Conservation (phyloP, 495 filamentous ascomycete species). For the Chaetomidium leptoderma region DNA sequence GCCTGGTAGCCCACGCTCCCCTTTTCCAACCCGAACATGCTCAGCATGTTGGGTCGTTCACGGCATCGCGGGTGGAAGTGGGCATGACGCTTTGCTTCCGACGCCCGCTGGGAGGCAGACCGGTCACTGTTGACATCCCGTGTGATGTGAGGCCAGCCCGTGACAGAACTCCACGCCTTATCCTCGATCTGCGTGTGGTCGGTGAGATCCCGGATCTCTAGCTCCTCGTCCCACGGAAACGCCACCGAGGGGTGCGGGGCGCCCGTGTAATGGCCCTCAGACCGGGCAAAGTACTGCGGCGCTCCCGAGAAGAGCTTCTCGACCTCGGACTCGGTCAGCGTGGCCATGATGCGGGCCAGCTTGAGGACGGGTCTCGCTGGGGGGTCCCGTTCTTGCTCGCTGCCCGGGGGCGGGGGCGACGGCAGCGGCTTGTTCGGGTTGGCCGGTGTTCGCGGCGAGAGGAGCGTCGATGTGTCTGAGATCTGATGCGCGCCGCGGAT, state of each 20-base stretch:
- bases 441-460: slow-evolving; percentile 35
- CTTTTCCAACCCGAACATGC: slow-evolving; percentile 65
- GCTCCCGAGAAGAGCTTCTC: slow-evolving; percentile 73
- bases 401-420: slow-evolving; percentile 46
- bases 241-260: slow-evolving; percentile 60
- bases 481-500: slow-evolving; percentile 18
- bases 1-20: slow-evolving; percentile 72
- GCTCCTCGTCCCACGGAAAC: slow-evolving; percentile 65
- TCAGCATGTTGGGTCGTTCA: slow-evolving; percentile 70
- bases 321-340: slow-evolving; percentile 57
- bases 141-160: slow-evolving; percentile 49
- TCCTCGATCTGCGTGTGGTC: slow-evolving; percentile 57
- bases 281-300: slow-evolving; percentile 64
- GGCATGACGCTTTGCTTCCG: slow-evolving; percentile 44
- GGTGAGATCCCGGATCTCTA: slow-evolving; percentile 57
- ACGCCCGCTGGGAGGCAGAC: slow-evolving; percentile 31
- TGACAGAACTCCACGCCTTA: slow-evolving; percentile 51
- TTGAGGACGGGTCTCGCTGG: slow-evolving; percentile 42
- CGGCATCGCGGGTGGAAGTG: slow-evolving; percentile 56
- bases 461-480: slow-evolving; percentile 19
- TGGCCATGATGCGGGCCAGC: slow-evolving; percentile 51
- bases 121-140: slow-evolving; percentile 41
- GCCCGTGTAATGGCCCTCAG: slow-evolving; percentile 49
- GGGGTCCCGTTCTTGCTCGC: slow-evolving; percentile 38
- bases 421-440: slow-evolving; percentile 52